Percentiles rank a stretch among this genome's conserved stretches.
Conservation (phyloP, 768 basidiomycete species). For the Russula foetens region DNA sequence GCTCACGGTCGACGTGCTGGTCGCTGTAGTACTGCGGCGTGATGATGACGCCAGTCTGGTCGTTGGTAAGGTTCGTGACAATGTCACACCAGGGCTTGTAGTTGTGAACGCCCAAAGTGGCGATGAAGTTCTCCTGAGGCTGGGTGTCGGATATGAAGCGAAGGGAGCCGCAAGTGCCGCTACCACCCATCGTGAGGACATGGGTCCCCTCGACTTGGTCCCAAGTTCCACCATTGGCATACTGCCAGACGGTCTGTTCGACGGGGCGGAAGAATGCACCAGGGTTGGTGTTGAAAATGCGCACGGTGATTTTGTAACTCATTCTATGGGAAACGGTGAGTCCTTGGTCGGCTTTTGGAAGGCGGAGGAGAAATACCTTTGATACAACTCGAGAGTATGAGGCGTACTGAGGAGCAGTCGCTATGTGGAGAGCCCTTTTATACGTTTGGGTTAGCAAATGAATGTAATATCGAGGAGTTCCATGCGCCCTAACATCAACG, state of each 20-base stretch:
- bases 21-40: constrained; percentile 2
- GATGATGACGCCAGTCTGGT: neutral
- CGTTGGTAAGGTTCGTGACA: constrained; percentile 25
- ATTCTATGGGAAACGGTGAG: neutral
- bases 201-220: constrained; percentile 15
- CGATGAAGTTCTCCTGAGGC: constrained; percentile 28
- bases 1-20: neutral
- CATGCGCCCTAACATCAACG: neutral
- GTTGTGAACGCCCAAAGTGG: constrained; percentile 34
- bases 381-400: neutral
- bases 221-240: constrained; percentile 31
- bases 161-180: constrained; percentile 34
- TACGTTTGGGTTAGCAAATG: neutral
- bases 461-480: neutral
- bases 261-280: constrained; percentile 26
- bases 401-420: neutral
- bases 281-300: neutral
- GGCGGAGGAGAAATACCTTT: neutral
- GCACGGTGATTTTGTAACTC: neutral
- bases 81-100: constrained; percentile 34
- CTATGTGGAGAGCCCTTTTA: neutral
- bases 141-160: constrained; percentile 25
- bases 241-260: constrained; percentile 31
- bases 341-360: neutral
- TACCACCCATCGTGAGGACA: constrained; percentile 31